Conservation (phyloP, 495 filamentous ascomycete genomes). For the Penicillium longicatenatum region DNA sequence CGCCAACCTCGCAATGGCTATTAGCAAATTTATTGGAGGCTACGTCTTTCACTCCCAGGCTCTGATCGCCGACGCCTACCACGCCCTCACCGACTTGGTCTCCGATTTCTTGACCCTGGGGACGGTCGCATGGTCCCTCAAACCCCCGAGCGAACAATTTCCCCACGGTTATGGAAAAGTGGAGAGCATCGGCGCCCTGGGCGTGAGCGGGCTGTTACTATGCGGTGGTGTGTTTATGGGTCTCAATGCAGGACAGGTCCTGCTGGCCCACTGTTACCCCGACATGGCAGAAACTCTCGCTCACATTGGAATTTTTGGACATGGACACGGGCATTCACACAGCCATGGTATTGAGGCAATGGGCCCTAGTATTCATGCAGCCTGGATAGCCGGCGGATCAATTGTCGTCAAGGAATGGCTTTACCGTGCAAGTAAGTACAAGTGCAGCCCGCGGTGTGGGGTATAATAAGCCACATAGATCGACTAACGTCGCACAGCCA, state of each 20-base stretch:
- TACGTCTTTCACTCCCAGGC: conserved; percentile 93
- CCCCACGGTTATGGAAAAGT: conserved; percentile 94
- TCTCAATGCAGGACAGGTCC: conserved; percentile 68
- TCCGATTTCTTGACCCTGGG: conserved; percentile 91
- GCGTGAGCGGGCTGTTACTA: conserved; percentile 86
- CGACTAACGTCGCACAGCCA: conserved; percentile 55
- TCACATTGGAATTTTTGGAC: conserved; percentile 51
- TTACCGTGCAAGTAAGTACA: conserved; percentile 84
- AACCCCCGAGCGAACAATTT: conserved; percentile 77
- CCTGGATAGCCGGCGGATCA: conserved; percentile 91
- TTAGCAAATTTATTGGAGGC: conserved; percentile 88
- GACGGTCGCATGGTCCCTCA: conserved; percentile 88
- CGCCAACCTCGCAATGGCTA: conserved; percentile 91
- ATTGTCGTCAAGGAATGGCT: conserved; percentile 95
- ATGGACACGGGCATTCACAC: conserved; percentile 57
- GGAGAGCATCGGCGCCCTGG: conserved; percentile 91
- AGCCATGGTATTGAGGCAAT: conserved; percentile 57
- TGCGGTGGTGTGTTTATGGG: conserved; percentile 91
- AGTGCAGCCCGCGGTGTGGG: too few relatives aligned
- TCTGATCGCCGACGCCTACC: conserved; percentile 92
- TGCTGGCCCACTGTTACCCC: conserved; percentile 80
- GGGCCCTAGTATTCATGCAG: conserved; percentile 85
- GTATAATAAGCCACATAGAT: neutral
- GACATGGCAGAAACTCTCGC: conserved; percentile 65
- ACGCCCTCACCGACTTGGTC: conserved; percentile 91